These are phyloP conservation scores for Phytophthora agathidicida DNA, from an alignment of 352 stramenopile species.

Conservation along the genomic window DNA sequence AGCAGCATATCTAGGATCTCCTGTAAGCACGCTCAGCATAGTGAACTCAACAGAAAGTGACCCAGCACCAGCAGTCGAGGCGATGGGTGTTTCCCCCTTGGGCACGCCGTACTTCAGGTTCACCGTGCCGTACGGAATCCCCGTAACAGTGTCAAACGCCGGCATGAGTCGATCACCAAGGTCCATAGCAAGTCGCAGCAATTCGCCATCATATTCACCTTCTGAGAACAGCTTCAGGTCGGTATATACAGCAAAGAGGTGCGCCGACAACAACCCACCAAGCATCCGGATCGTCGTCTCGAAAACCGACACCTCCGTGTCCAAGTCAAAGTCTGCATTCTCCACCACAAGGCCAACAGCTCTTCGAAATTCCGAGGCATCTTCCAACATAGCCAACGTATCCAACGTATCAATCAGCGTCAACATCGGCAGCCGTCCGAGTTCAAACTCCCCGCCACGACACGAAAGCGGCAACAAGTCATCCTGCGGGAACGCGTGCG, in stretches of 20 bases:
- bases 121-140: constrained; percentile 97
- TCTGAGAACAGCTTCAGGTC: constrained; percentile 55
- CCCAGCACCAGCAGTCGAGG: constrained; percentile 95
- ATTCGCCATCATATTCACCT: constrained; percentile 90
- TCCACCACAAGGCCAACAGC: constrained; percentile 68
- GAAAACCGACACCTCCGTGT: constrained; percentile 93
- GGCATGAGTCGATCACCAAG: constrained; percentile 95
- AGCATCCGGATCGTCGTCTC: constrained; percentile 94
- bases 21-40: constrained; percentile 91
- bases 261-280: constrained; percentile 90
- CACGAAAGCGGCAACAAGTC: constrained; percentile 79
- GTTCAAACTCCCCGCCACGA: constrained; percentile 71
- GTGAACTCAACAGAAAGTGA: constrained; percentile 98
- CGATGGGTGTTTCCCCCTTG: constrained; percentile 93
- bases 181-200: constrained; percentile 95
- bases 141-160: constrained; percentile 96
- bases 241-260: constrained; percentile 78
- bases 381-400: constrained; percentile 87
- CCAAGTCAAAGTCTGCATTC: constrained; percentile 77
- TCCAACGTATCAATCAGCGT: constrained; percentile 93
- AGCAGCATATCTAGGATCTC: constrained; percentile 67
- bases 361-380: constrained; percentile 74
- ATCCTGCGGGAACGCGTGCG: constrained; percentile 84
- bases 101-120: constrained; percentile 94
- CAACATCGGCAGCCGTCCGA: constrained; percentile 83